phyloP scores from a whole-genome alignment of 345 rosid species.

The Mangifera indica region DNA sequence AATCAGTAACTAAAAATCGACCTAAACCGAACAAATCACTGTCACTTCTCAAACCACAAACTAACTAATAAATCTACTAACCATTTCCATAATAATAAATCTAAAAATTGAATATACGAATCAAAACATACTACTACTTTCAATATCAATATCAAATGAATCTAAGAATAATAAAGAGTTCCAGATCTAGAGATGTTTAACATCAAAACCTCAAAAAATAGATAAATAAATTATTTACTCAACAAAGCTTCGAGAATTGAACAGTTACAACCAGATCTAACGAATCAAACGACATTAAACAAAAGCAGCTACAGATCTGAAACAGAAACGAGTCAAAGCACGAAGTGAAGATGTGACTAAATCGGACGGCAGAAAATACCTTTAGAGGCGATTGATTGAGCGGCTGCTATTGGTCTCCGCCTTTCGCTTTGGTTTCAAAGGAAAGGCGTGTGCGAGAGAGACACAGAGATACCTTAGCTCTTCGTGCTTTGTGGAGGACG shows the following conservation, averaged over 20 bases:
- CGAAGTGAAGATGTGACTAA: constrained; percentile 23
- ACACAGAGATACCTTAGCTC: too few species aligned
- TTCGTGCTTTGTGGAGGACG: constrained; percentile 22
- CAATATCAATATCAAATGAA: not conserved
- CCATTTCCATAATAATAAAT: too few species aligned
- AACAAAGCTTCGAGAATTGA: not conserved
- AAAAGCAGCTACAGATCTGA: constrained; percentile 12
- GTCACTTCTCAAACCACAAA: not conserved
- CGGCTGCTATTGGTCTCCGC: constrained; percentile 27
- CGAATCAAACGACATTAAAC: not conserved
- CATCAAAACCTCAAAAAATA: not conserved
- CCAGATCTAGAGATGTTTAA: not conserved
- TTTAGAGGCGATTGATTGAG: constrained; percentile 5
- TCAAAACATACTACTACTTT: too few species aligned
- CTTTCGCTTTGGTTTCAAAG: constrained; percentile 31
- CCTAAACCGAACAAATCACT: not conserved
- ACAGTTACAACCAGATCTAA: not conserved
- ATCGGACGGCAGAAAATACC: not conserved
- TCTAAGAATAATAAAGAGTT: not conserved
- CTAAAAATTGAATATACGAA: too few species aligned
- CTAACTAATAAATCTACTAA: too few species aligned
- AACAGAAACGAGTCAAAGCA: not conserved
- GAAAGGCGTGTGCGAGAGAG: constrained; percentile 18
- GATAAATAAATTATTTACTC: not conserved
- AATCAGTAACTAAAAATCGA: not conserved